Conservation (phyloP, 1,139 yeast species). For the Taphrina wiesneri region DNA sequence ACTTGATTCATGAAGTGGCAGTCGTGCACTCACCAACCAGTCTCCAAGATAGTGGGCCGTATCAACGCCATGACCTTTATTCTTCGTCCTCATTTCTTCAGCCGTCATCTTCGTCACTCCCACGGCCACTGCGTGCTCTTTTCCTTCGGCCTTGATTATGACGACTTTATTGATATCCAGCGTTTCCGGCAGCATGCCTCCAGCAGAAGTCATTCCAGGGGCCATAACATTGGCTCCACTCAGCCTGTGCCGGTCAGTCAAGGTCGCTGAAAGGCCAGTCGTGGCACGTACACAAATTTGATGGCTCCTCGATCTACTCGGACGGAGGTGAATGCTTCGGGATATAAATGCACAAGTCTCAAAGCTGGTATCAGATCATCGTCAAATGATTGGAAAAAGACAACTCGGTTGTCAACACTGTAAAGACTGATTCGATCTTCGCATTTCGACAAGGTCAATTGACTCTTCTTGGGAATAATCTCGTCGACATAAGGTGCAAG, state of each 20-base stretch:
- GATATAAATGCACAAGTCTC: conserved; percentile 76
- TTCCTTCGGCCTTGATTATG: conserved; percentile 87
- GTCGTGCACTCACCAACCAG: conserved; percentile 56
- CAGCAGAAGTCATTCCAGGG: conserved; percentile 91
- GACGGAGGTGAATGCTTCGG: conserved; percentile 77
- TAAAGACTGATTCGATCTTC: conserved; percentile 35
- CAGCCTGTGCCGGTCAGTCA: not conserved
- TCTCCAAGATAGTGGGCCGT: conserved; percentile 84
- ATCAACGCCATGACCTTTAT: conserved; percentile 90
- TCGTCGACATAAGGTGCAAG: conserved; percentile 76
- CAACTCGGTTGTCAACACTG: conserved; percentile 27
- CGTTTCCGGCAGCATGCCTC: conserved; percentile 79
- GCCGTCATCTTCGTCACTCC: conserved; percentile 87
- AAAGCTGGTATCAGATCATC: conserved; percentile 75
- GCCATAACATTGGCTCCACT: conserved; percentile 49
- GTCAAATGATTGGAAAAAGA: conserved; percentile 80
- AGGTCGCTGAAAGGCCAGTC: conserved; percentile 55
- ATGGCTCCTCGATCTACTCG: conserved; percentile 96
- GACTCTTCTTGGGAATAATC: conserved; percentile 88
- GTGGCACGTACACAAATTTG: conserved; percentile 61
- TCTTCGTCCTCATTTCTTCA: conserved; percentile 77
- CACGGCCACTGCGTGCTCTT: conserved; percentile 84
- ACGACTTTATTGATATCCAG: conserved; percentile 66
- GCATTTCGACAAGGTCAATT: conserved; percentile 76
- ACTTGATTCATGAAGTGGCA: not conserved